phyloP scores from a whole-genome alignment of 2,329 filamentous ascomycete genomes.

The Stylonectria norvegica region DNA sequence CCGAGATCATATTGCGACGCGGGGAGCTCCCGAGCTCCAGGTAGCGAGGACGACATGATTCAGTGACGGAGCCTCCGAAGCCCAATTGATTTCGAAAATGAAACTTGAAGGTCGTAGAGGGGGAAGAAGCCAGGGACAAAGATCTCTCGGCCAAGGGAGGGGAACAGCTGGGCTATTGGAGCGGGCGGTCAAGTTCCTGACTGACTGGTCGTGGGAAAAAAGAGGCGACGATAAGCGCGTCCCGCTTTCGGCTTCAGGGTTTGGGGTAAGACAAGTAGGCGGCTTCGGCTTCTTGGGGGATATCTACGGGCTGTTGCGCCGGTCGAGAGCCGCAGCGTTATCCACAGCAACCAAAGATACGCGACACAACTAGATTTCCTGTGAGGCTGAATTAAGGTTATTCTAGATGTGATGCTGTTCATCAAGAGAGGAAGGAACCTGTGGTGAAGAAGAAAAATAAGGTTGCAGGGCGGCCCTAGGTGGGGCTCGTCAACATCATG shows the following conservation, averaged over 20 bases:
- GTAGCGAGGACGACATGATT: conserved; percentile 62
- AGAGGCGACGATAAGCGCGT: conserved; percentile 31
- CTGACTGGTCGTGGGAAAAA: conserved; percentile 13
- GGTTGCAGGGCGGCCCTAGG: too few relatives aligned
- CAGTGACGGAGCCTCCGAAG: not conserved
- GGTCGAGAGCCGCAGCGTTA: too few relatives aligned
- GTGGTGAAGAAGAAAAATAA: too few relatives aligned
- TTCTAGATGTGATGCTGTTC: too few relatives aligned
- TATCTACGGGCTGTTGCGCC: too few relatives aligned
- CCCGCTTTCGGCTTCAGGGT: conserved; percentile 30
- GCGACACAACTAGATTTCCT: too few relatives aligned
- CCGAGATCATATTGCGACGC: conserved; percentile 86
- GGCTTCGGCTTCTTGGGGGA: not conserved
- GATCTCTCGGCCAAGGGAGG: not conserved
- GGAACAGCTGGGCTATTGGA: not conserved
- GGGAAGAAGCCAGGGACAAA: not conserved
- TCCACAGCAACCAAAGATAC: too few relatives aligned
- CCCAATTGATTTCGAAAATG: conserved; percentile 12
- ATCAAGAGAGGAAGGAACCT: too few relatives aligned
- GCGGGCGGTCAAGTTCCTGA: conserved; percentile 3
- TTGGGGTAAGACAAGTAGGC: not conserved
- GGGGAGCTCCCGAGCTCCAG: conserved; percentile 75
- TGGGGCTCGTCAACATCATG: too few relatives aligned
- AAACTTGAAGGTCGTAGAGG: conserved; percentile 3
- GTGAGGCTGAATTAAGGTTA: too few relatives aligned